Evolutionary conservation across 1,139 yeast genomes (phyloP), one percentile per base, ranked within the genome.

Genomic region (Saccharomyces hybrid): DNA sequence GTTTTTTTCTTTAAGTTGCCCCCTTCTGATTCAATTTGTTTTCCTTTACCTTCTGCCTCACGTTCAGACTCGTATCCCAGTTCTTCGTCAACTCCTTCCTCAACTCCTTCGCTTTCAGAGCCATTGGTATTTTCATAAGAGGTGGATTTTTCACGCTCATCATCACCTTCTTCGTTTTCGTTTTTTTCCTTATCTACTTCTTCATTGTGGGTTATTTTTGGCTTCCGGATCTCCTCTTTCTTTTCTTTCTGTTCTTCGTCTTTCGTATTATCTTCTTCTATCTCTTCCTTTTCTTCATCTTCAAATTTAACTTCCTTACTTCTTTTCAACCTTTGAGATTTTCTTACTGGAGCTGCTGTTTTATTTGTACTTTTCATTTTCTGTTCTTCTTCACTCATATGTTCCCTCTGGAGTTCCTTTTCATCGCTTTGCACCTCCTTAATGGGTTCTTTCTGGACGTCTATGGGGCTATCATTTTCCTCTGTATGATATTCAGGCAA

Each of bases 221-320:
- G 34, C 50, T 42, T 48, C 56, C 27, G 44, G 56, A 42, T 49
- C 53, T 27, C 53, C 54, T 48, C 51, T 53, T 26, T 54, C 54
- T 32, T 47, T 51, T 19, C 23, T 49, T 7, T 48, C 50, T 53
- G 55, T 27, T 47, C 54, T 9, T 14, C 13, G 19, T 49, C 54
- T 7, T 14, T 9, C 9, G 29, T 47, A 27, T 54, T 62, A 34
- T 48, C 60, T 27, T 53, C 62, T 42, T 58, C 61, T 28, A 56
- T 62, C 29, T 51, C 57, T 26, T 25, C 25, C n/a, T 7, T 25
- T n/a, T n/a, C 14, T 26, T 48, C 32, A 6, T 38, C 46, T 5
- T 32, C 34, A 27, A 23, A 46, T 28, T 46, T 46, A 14, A 46
- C 31, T 16, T 46, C 48, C 7, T 46, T 28, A 14, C 25, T 26